Evolutionary conservation across 495 filamentous ascomycete genomes (phyloP), one percentile per base, ranked within the genome.

Genomic region (Neurospora terricola): DNA sequence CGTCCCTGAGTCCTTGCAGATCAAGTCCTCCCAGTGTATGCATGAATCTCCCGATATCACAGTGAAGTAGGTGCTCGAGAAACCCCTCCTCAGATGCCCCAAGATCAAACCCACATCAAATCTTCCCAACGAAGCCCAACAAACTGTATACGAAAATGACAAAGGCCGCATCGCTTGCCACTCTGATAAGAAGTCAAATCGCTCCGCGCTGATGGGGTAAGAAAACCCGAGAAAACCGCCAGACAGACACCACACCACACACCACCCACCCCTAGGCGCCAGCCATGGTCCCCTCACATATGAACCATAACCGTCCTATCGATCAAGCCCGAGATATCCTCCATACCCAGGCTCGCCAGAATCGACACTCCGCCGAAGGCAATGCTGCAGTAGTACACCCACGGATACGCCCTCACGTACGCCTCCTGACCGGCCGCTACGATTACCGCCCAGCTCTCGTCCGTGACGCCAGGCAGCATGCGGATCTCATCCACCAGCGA

Each of bases 241-340:
- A 34, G 27, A 62, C 27, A 30, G 21, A 69, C 40, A 23, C 38
- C 70, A 21, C 18, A 71, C 12, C 18, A 43, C 18, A 43, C 18
- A 8, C 69, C n/a, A 38, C 34, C 69, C 21, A 70, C 8, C 34
- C 27, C 11, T n/a, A 27, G n/a, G 34, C 18, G 34, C 69, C 69
- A 73, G 14, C 14, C 54, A 62, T 34, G 54, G 54, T 27, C 14
- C 27, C 73, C 80, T 78, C 82, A 84, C 76, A 92, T 89, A 42
- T 90, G 86, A 18, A 91, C 90, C 0, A 89, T 89, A 36, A 92
- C 86, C 81, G 90, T 86, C 78, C 92, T 88, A 78, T 90, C 87
- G 86, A 92, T 89, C 75, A 89, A 91, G 81, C 86, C 80, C n/a
- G 79, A 78, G 69, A 92, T 91, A 77, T 91, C 84, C 14, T 87